Base-by-base conservation (phyloP, 108 stramenopile genomes). In the Asterionellopsis glacialis region DNA sequence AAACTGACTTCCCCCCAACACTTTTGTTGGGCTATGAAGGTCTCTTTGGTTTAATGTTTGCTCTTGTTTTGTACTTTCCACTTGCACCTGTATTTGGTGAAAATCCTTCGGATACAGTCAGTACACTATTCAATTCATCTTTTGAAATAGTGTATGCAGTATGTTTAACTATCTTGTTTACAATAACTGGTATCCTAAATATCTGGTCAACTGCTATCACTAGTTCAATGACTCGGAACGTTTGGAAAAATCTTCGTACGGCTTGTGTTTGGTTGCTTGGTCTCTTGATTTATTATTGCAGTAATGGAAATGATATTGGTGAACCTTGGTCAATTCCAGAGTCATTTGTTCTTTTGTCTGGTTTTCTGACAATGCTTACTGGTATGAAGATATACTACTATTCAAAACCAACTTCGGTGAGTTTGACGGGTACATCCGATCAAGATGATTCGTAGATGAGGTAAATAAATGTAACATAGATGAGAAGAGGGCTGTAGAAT, bases 21-120 rank as follows among this genome's bases (percentile, higher is more conserved):
- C 60, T 64, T 26, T 51, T 79, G 42, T 40, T 79, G 28, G 78
- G 78, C 11, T 51, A 69, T 70, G 74, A 75, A 45, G 78, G 78
- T 14, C 44, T 62, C 11, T 75, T 63, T 49, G 78, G 74, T 1
- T 49, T 75, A 6, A 3, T 51, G 10, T 21, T 79, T 44, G 74
- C 61, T 41, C 21, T 75, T 2, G 41, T 57, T 11, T 45, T 72
- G 11, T 72, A 68, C 62, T 21, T 54, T 0, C 18, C 65, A 0
- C 23, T 57, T 28, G 73, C 47, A 0, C 51, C 51, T 0, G 15
- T 40, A 43, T 57, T 71, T 13, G 41, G 62, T 39, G 11, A 27
- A 33, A n/a, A n/a, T n/a, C n/a, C n/a, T n/a, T n/a, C n/a, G n/a
- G 14, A 38, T 26, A 49, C 69, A 16, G 21, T 55, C 18, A 54